Evolutionary conservation across 2,329 filamentous ascomycete species (phyloP).

Genomic region (Cercospora sojina): DNA sequence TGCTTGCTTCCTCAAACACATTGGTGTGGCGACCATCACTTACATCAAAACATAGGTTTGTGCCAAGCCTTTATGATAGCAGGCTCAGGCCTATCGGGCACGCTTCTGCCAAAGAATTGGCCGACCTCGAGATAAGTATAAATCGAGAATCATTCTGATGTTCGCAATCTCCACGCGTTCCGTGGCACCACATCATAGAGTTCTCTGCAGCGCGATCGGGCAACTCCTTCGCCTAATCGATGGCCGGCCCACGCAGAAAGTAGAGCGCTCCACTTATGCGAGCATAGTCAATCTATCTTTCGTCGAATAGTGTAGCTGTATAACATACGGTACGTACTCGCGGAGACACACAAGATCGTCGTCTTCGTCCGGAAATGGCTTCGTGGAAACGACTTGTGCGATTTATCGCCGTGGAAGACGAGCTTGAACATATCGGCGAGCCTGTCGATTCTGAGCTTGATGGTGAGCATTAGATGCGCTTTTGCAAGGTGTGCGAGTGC

Average conservation of each 20-base stretch:
- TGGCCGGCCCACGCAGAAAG: not conserved
- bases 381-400: slow-evolving; percentile 64
- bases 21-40: not conserved
- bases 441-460: slow-evolving; percentile 17
- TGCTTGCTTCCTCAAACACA: not conserved
- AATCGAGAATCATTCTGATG: not conserved
- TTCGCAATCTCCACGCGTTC: not conserved
- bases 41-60: not conserved
- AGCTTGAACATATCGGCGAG: slow-evolving; percentile 39
- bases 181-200: not conserved
- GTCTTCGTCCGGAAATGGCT: not conserved
- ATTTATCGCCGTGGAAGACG: slow-evolving; percentile 64
- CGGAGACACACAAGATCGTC: not conserved
- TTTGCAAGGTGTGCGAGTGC: not conserved
- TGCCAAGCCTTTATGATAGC: not conserved
- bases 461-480: not conserved
- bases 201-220: not conserved
- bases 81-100: not conserved
- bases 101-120: not conserved
- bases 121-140: not conserved
- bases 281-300: not conserved
- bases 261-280: not conserved
- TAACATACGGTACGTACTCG: not conserved
- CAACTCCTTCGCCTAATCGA: slow-evolving; percentile 5
- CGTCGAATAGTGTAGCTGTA: not conserved